Base-by-base conservation (phyloP, 805 yeast species). In the Candida ulmi region DNA sequence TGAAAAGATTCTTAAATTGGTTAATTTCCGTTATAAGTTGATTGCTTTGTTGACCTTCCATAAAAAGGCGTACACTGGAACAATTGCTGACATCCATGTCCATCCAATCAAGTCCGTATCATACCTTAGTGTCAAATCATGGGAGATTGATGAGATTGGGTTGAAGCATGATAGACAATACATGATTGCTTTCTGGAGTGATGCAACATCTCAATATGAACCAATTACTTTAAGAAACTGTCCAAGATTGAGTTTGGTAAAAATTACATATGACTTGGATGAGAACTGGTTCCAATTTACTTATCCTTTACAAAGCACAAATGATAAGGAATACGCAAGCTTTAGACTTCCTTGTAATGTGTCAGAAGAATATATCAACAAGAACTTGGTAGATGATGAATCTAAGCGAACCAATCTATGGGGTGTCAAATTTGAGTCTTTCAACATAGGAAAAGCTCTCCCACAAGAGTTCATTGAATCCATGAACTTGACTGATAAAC, bases 81-180 rank as follows among this genome's bases (percentile, higher is more conserved):
- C 30, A 3, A 39, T 51, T 4, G 15, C 27, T 8, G 30, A 39
- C 33, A 41, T 51, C 15, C 35, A 36, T 27, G 43, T 51, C 4
- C 47, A 45, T 26, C 55, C 55, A 4, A 38, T 51, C 21, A 51
- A 51, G 29, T 47, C 52, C 2, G 38, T 41, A 12, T 41, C 48
- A 3, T 39, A 38, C 19, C 13, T 49, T 3, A 30, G 34, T 7
- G 48, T 42, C 2, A 18, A 37, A 3, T 30, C 33, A 17, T 51
- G 55, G 55, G 45, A 44, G 29, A 23, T 51, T 34, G 53, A 49
- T 40, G 46, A 47, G 36, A 35, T 33, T 35, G 55, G 55, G 4
- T 41, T 51, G 31, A 51, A 47, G 38, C 33, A 47, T 36, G 55
- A 51, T 30, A 39, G 55, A 15, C 52, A 51, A 34, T 51, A 39